Base-by-base conservation (phyloP, 768 basidiomycete species). In the Cystofilobasidium macerans region DNA sequence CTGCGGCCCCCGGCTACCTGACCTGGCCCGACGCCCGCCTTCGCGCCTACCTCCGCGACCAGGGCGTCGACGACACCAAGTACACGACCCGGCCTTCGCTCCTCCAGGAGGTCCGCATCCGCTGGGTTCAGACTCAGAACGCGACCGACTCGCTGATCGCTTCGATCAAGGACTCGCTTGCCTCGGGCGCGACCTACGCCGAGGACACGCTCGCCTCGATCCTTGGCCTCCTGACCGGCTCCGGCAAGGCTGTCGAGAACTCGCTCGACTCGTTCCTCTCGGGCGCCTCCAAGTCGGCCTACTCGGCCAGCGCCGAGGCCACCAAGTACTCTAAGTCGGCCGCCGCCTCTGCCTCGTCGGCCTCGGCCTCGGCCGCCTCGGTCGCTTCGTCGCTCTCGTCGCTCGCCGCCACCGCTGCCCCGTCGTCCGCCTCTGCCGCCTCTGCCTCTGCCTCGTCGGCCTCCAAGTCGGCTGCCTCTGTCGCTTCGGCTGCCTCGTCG, bases 21-120 rank as follows among this genome's bases (percentile, higher is more conserved):
- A 81, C 82, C 13, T 98, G 94, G 94, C 88, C 89, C 16, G 93
- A 97, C 72, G 88, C 92, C 3, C 82, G 93, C 36, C 83, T 98
- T 32, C 85, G 92, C 54, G 90, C 87, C 1, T 95, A 88, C 76
- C 81, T 97, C 24, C 48, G 90, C 51, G 83, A 87, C 72, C 82
- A 83, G 69, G 87, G 86, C 57, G 72, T 94, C 33, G 78, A 81
- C 69, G 89, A 93, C 71, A 80, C 80, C n/a, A 78, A 79, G 57
- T 79, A 88, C 47, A 70, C 78, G 13, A 70, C 73, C 57, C 83
- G 91, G 40, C 83, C 88, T 0, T 85, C 85, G n/a, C 82, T 95
- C 24, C 80, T 98, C 35, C 75, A 78, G 67, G 76, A 79, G 67
- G 73, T 76, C 45, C 74, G 78, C 71, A 76, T 89, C 71, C 85